Conservation (phyloP, 495 filamentous ascomycete genomes). For the Neurospora sp. region DNA sequence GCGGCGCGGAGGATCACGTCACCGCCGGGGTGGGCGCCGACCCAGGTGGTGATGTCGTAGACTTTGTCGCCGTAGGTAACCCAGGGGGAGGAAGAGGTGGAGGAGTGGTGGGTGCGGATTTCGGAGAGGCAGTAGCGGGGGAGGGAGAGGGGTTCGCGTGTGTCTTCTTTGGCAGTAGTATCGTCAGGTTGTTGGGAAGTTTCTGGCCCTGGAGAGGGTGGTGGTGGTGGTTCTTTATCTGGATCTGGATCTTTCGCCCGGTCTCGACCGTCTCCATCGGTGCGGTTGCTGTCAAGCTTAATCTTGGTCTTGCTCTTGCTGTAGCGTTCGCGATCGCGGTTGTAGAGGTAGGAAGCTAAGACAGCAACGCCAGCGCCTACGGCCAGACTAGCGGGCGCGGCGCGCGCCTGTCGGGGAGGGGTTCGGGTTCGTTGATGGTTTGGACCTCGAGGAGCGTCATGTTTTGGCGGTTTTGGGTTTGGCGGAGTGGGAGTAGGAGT, state of each 20-base stretch:
- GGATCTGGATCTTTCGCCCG: not conserved
- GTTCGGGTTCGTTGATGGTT: not conserved
- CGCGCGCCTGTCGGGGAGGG: not conserved
- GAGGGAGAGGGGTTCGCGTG: constrained; percentile 22
- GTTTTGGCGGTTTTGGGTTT: not conserved
- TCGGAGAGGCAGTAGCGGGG: constrained; percentile 39
- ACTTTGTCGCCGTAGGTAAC: constrained; percentile 42
- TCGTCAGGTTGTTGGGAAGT: not conserved
- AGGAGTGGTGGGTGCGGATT: constrained; percentile 36
- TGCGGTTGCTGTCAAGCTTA: not conserved
- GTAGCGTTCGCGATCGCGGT: not conserved
- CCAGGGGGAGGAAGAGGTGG: constrained; percentile 38
- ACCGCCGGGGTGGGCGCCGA: constrained; percentile 48
- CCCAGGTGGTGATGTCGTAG: constrained; percentile 51
- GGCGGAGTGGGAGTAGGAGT: not conserved
- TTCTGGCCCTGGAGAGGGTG: not conserved
- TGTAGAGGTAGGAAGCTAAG: not conserved
- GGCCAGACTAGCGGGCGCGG: not conserved
- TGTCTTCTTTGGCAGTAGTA: constrained; percentile 9
- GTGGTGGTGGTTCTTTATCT: not conserved
- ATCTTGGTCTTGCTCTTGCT: not conserved
- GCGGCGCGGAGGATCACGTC: constrained; percentile 50
- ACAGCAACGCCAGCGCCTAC: not conserved
- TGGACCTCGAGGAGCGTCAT: not conserved
- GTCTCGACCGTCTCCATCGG: not conserved